phyloP scores from a whole-genome alignment of 139 green algal genomes.

The Chlamydomonas schloesseri region DNA sequence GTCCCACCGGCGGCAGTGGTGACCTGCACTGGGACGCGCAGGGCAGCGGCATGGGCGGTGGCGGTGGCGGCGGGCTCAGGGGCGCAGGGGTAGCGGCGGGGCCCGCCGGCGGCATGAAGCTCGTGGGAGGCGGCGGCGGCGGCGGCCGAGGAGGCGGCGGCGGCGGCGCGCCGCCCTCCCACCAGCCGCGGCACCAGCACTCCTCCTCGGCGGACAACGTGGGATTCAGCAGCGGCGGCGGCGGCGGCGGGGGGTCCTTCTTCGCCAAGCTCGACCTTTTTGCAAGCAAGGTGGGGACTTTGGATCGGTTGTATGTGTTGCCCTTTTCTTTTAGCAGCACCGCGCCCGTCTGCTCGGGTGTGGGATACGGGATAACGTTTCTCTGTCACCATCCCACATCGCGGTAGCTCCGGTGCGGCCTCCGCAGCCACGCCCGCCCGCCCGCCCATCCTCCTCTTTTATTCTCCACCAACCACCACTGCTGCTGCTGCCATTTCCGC shows the following conservation, averaged over 20 bases:
- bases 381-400: no score
- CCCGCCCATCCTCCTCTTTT: no score
- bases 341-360: no score
- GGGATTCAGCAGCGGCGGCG: neutral
- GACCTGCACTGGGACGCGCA: neutral
- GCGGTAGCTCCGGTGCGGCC: no score
- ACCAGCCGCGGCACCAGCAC: constrained; percentile 16
- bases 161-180: neutral
- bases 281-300: constrained; percentile 16
- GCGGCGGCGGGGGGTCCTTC: neutral
- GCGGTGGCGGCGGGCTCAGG: neutral
- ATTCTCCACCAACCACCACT: no score
- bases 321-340: no score
- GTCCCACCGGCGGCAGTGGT: neutral
- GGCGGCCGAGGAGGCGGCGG: neutral
- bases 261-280: constrained; percentile 35
- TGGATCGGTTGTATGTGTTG: no score
- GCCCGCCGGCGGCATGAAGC: neutral
- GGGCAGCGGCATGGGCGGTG: no score
- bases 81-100: neutral
- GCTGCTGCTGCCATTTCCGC: no score
- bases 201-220: constrained; percentile 25
- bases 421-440: no score
- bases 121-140: neutral
- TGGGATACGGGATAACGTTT: no score